Base-by-base conservation (phyloP, 768 basidiomycete species). In the Boletus subcaerulescens region DNA sequence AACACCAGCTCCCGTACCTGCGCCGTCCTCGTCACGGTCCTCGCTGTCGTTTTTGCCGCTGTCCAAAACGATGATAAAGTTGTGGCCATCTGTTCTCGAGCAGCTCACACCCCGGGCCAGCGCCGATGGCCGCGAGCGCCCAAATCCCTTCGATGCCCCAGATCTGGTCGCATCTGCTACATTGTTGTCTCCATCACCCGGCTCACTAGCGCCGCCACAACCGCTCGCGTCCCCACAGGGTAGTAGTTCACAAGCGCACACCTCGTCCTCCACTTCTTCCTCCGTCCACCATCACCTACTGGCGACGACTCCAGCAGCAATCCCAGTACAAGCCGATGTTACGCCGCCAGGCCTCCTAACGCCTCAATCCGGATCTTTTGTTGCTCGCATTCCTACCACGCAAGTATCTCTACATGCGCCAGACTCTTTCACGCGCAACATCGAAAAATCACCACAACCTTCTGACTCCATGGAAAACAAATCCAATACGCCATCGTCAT, bases 341-440 rank as follows among this genome's bases (percentile, higher is more conserved):
- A 73, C 75, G 53, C 72, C 74, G 62, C 75, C 78, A 66, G 79
- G 74, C 61, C 66, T 74, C 70, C 70, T 74, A 71, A 76, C 79
- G 55, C 75, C 81, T 64, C 70, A 74, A 53, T 69, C 75, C 60
- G 76, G 74, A 69, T 66, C 73, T 62, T 78, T 82, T 68, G 73
- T 77, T 61, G 74, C 78, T 53, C 76, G 77, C 48, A 72, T 74
- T 61, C 84, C 78, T 74, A 86, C 76, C 66, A 80, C 80, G 45
- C 72, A 75, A 54, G 82, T 92, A 69, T 86, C 91, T 60, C 79
- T 93, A 75, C 86, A 91, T 88, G 87, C 88, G 31, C 91, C 91
- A 70, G 81, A 84, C 68, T 90, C 91, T 76, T 82, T 84, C 70
- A 91, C 90, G 86, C 84, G 83, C 66, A 80, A 77, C 68, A 80